phyloP scores from a whole-genome alignment of 2,329 filamentous ascomycete genomes.

The Shiraia sp. region DNA sequence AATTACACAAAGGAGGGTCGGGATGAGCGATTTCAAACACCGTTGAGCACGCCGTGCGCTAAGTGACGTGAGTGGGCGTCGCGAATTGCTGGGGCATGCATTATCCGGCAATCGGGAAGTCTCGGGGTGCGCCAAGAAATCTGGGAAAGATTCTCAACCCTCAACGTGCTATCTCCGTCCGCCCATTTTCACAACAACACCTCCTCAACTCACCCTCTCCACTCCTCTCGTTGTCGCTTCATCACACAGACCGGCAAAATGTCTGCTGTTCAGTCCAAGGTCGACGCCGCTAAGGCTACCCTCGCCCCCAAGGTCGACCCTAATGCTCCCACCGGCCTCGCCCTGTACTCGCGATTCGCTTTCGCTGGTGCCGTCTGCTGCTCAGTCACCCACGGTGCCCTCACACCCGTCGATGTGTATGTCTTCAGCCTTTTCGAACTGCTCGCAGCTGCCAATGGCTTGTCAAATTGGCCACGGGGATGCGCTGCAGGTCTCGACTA shows the following conservation, averaged over 20 bases:
- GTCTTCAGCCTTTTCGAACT: constrained; percentile 48
- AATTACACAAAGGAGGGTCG: too few relatives aligned
- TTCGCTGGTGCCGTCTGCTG: constrained; percentile 98
- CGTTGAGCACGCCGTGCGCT: constrained; percentile 12
- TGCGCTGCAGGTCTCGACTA: constrained; percentile 11
- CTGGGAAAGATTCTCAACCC: constrained; percentile 21
- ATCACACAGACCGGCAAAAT: constrained; percentile 25
- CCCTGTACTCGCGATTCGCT: constrained; percentile 93
- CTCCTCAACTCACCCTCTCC: constrained; percentile 28
- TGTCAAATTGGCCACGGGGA: constrained; percentile 10
- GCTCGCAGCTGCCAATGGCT: constrained; percentile 32
- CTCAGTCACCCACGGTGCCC: constrained; percentile 92
- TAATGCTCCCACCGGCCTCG: constrained; percentile 64
- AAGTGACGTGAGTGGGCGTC: constrained; percentile 19
- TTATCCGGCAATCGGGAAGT: constrained; percentile 19
- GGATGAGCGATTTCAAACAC: constrained; percentile 12
- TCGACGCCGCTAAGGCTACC: constrained; percentile 57
- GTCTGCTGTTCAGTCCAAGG: constrained; percentile 49
- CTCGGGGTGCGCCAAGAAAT: constrained; percentile 16
- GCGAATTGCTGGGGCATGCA: constrained; percentile 7
- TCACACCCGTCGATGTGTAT: constrained; percentile 99
- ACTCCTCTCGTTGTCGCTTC: constrained; percentile 25
- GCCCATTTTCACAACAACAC: constrained; percentile 20
- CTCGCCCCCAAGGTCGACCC: constrained; percentile 50
- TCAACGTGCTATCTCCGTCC: constrained; percentile 21